Evolutionary conservation across 2,329 filamentous ascomycete genomes (phyloP).

Genomic region (Bretziella fagacearum): DNA sequence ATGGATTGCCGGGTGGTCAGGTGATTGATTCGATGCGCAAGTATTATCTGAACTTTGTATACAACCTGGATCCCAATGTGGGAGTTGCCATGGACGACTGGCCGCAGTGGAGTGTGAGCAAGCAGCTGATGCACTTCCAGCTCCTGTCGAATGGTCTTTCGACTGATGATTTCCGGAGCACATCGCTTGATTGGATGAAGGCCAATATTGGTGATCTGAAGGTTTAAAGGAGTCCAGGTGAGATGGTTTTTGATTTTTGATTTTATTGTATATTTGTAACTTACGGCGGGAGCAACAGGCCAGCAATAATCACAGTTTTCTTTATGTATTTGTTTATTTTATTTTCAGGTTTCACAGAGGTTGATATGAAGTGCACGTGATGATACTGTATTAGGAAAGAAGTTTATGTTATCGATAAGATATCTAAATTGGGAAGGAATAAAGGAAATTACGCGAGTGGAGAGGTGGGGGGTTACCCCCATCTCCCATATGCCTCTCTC

Average conservation of each 20-base stretch:
- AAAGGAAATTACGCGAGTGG: too few relatives aligned
- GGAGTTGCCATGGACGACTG: constrained; percentile 20
- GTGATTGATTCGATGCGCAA: constrained; percentile 30
- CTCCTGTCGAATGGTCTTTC: constrained; percentile 13
- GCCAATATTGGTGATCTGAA: constrained; percentile 1
- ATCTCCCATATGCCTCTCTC: too few relatives aligned
- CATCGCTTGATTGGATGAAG: constrained; percentile 15
- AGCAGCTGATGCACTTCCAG: constrained; percentile 22
- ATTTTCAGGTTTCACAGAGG: not conserved
- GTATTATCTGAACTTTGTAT: constrained; percentile 43
- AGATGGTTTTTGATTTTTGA: not conserved
- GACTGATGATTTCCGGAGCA: constrained; percentile 16
- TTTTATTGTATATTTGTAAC: not conserved
- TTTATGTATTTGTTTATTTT: not conserved
- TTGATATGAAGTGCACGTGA: too few relatives aligned
- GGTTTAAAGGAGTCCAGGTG: not conserved
- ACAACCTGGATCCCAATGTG: constrained; percentile 38
- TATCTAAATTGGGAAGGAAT: too few relatives aligned
- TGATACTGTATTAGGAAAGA: too few relatives aligned
- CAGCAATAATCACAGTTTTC: not conserved
- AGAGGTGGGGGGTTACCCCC: too few relatives aligned
- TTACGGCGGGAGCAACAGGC: not conserved
- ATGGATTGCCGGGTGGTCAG: constrained; percentile 31
- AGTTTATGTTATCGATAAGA: too few relatives aligned
- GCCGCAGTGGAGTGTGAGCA: constrained; percentile 26